Evolutionary conservation across 805 yeast species (phyloP), one percentile per base, ranked within the genome.

Genomic region (Ogataea thermomethanolica): DNA sequence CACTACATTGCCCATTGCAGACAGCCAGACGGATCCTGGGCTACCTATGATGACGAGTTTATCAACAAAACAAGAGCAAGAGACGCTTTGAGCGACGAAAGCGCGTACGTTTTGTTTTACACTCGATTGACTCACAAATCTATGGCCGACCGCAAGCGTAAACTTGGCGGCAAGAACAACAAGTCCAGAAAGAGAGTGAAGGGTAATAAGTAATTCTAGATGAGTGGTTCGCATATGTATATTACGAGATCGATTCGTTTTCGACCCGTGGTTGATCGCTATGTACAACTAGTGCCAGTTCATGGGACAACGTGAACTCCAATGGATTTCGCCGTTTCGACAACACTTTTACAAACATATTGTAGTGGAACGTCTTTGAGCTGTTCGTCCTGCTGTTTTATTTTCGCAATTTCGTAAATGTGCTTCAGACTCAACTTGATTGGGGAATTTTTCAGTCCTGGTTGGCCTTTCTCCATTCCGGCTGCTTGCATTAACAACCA

Each of bases 21-120:
- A 47, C 96, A 90, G 62, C 95, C 97, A 1, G 93, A 86, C 62
- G 91, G 89, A 2, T 65, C 83, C 2, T 93, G 98, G 99, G 81
- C 88, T 22, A 81, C 88, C 8, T 93, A 91, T 62, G 98, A 93
- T 59, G 99, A 93, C 59, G 99, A 93, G 55, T 79, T 82, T 55
- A 79, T 87, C 50, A 84, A 86, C 55, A 71, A 70, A 44, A 79
- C 86, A 39, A 71, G 81, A 25, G 93, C 86, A 54, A 71, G 76
- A 41, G 79, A 76, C 32, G 96, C 87, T 3, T 68, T 88, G 48
- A 77, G 78, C 49, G 95, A 91, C 55, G 85, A 91, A 10, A 78
- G 88, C 26, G 98, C 98, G 5, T 93, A 93, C 64, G 90, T 90
- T 45, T 71, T 93, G 62, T 69, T 93, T 14, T 93, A 93, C 64